Evolutionary conservation across 148 eudicot genomes (phyloP), one percentile per base, ranked within the genome.

Genomic region (Chenopodium formosanum): DNA sequence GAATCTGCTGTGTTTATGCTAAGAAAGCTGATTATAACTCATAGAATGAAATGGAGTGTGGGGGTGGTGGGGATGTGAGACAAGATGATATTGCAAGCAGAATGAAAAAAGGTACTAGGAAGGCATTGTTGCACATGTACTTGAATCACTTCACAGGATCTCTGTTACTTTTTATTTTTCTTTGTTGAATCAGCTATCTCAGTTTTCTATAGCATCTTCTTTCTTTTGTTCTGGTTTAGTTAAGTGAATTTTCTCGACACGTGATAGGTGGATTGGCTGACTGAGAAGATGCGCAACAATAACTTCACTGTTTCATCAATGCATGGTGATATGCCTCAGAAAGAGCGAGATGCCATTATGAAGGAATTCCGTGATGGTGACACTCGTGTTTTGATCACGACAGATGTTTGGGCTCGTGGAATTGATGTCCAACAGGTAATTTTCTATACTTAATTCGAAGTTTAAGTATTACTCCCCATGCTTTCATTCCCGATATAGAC

Each of bases 321-420:
- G 98, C 99, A 96, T 81, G 99, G 99, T 84, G 98, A 92, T 79
- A 94, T 96, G 99, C 99, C 99, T 66, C 99, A 96, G 81, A 96
- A 94, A 87, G 99, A 96, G 82, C 83, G 99, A 83, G 99, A 96
- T 89, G 99, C 98, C 72, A 92, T 96, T 25, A 96, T 96, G 99
- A 80, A 60, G n/a, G 98, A 94, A 80, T 96, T 96, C 63, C 86
- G 97, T 58, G 80, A 83, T 75, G 97, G 95, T 67, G 86, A 86
- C 22, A 96, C 99, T 73, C 94, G 99, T 75, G 99, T 96, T 64
- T 86, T 96, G 66, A 96, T 96, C 84, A 96, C 99, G 23, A 96
- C 99, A 9, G 99, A 96, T 86, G 98, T 96, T 74, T 94, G 98
- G 99, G 98, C 99, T 70, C 88, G 99, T 79, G 99, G 99, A 58